phyloP scores from a whole-genome alignment of 441 rosid species.

The Bocquillonia castaneifolia region DNA sequence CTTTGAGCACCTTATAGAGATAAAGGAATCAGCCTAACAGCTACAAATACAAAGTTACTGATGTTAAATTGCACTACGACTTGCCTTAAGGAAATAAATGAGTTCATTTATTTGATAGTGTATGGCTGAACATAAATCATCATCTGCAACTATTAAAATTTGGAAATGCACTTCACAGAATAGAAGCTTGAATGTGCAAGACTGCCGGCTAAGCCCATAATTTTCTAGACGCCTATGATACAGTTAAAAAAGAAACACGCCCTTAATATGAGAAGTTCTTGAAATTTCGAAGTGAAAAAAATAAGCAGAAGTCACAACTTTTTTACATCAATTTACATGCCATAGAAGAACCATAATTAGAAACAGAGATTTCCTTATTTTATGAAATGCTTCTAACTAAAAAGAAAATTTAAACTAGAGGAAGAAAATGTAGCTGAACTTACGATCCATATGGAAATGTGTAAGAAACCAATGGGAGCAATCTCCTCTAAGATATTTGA shows the following conservation, averaged over 20 bases:
- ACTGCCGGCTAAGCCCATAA: background rate
- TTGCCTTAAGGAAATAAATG: background rate
- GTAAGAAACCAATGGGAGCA: conserved; percentile 97
- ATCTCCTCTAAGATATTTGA: conserved; percentile 81
- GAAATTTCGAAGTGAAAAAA: no score
- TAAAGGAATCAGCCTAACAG: background rate
- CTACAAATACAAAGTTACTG: background rate
- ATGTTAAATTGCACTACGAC: background rate
- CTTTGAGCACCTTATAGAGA: background rate
- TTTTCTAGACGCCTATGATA: no score
- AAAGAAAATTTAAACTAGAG: background rate
- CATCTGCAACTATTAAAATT: background rate
- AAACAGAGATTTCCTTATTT: background rate
- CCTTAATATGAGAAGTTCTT: background rate
- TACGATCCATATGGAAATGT: conserved; percentile 96
- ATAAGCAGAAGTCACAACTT: no score
- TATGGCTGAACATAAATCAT: background rate
- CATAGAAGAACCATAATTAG: background rate
- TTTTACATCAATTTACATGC: background rate
- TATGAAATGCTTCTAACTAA: background rate
- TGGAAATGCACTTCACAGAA: background rate
- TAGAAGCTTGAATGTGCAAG: background rate
- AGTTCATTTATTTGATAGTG: background rate
- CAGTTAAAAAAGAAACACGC: background rate
- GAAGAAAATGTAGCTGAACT: conserved; percentile 35